Percentiles rank a stretch among this genome's conserved stretches.
These are phyloP conservation scores for Pholiota adiposa DNA, from an alignment of 1,284 basidiomycete species.

Conservation along the genomic window DNA sequence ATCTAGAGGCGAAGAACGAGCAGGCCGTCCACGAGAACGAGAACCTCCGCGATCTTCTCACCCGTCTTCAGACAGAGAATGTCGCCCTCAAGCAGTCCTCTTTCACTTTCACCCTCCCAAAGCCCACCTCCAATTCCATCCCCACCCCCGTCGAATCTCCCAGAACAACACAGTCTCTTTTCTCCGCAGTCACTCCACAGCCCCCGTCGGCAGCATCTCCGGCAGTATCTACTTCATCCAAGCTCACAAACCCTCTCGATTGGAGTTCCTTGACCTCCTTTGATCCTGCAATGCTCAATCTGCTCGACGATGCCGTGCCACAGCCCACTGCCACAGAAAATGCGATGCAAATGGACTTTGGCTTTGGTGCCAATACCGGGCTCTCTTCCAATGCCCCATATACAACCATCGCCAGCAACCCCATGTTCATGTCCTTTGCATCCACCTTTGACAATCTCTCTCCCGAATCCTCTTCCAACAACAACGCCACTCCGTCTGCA, in stretches of 20 bases:
- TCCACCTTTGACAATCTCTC: constrained; percentile 57
- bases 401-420: constrained; percentile 79
- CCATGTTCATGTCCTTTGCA: constrained; percentile 79
- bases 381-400: constrained; percentile 50
- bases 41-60: constrained; percentile 77
- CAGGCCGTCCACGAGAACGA: constrained; percentile 71
- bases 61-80: constrained; percentile 80
- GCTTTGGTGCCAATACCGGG: constrained; percentile 45
- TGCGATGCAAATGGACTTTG: constrained; percentile 67
- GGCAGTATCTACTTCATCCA: constrained; percentile 34
- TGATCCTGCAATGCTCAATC: constrained; percentile 62
- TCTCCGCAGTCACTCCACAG: constrained; percentile 31
- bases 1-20: constrained; percentile 77
- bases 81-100: constrained; percentile 69
- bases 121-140: constrained; percentile 31
- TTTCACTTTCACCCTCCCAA: constrained; percentile 78
- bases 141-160: constrained; percentile 19
- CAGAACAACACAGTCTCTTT: constrained; percentile 19
- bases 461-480: constrained; percentile 19
- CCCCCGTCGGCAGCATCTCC: constrained; percentile 34
- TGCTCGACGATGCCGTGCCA: constrained; percentile 58
- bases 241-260: constrained; percentile 53
- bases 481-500: constrained; percentile 25
- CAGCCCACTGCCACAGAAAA: constrained; percentile 53
- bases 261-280: constrained; percentile 68